Base-by-base conservation (phyloP, 192 early-diverging fungal species). In the Coemansia sp. region DNA sequence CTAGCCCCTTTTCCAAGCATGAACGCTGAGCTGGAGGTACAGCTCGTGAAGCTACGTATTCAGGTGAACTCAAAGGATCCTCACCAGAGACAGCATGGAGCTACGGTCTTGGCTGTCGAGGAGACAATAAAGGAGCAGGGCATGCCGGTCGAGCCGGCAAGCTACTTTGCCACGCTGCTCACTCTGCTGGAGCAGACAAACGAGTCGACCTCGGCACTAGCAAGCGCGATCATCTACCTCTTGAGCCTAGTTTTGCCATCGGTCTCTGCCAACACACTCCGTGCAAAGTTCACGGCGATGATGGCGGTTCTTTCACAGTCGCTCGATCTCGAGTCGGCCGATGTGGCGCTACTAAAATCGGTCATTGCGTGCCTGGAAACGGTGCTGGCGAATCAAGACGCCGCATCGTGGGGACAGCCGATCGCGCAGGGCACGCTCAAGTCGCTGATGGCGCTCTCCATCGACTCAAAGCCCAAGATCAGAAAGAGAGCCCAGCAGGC, bases 401-500 rank as follows among this genome's bases (percentile, higher is more conserved):
- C 62, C 18, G 65, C 72, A 13, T 67, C 77, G 27, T 98, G 94
- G 94, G 52, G 56, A 22, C 78, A 86, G 53, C 71, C 81, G 26
- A 64, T 74, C 4, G 79, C 81, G 4, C 87, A 87, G 65, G 85
- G 85, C 53, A 69, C 81, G 5, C 84, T 85, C 53, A 83, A 87
- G 48, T 78, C 82, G 23, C 67, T 98, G 36, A 70, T 97, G 22
- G 64, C 85, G 30, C 83, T 93, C 40, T 80, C 87, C 22, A 74
- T 87, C 5, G 93, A 98, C 54, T 77, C 68, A 38, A 81, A 92
- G 41, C 91, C 95, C 26, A 95, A 91, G 78, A 84, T 94, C 38
- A 83, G 95, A 22, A 87, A 90, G 69, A 70, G 88, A 43, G 92
- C 94, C 22, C 89, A 89, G 53, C 91, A 96, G 43, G 87, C 87